A percentile compares a stretch with the other conserved stretches of the same genome.
These are phyloP conservation scores for Cercospora beticola DNA, from an alignment of 2,329 filamentous ascomycete species.

Conservation along the genomic window DNA sequence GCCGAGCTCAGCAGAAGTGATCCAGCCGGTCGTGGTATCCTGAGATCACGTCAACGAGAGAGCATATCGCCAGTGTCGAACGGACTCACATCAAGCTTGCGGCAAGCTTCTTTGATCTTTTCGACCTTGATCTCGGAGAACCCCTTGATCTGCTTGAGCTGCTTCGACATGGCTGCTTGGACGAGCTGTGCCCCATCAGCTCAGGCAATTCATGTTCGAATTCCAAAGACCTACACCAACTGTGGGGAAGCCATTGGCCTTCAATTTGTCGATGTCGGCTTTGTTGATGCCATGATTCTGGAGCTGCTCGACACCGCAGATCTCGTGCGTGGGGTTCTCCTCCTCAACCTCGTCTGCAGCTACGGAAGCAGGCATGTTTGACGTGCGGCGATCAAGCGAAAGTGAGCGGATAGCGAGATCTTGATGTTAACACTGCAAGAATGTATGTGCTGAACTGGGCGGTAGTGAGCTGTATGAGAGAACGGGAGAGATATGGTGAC, in stretches of 20 bases:
- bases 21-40: constrained; percentile 61
- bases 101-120: constrained; percentile 67
- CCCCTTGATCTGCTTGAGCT: constrained; percentile 65
- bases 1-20: constrained; percentile 64
- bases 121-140: constrained; percentile 71
- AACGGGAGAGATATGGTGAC: not conserved
- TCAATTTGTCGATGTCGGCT: constrained; percentile 65
- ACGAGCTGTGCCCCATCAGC: constrained; percentile 50
- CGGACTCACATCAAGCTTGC: constrained; percentile 56
- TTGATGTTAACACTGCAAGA: not conserved
- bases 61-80: not conserved
- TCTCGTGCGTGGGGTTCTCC: constrained; percentile 46
- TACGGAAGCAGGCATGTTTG: constrained; percentile 54
- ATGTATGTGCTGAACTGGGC: not conserved
- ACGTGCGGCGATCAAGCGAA: not conserved
- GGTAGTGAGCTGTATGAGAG: not conserved
- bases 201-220: not conserved
- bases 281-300: constrained; percentile 66
- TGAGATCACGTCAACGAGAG: constrained; percentile 35
- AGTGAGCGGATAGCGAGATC: not conserved
- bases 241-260: constrained; percentile 62
- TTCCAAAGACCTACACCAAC: constrained; percentile 52
- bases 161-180: constrained; percentile 59
- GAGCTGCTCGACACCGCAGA: constrained; percentile 66
- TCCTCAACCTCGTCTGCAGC: constrained; percentile 56